A percentile compares a stretch with the other conserved stretches of the same genome.
Evolutionary conservation across 2,329 filamentous ascomycete species (phyloP).

Genomic region (Penicillium sp.): DNA sequence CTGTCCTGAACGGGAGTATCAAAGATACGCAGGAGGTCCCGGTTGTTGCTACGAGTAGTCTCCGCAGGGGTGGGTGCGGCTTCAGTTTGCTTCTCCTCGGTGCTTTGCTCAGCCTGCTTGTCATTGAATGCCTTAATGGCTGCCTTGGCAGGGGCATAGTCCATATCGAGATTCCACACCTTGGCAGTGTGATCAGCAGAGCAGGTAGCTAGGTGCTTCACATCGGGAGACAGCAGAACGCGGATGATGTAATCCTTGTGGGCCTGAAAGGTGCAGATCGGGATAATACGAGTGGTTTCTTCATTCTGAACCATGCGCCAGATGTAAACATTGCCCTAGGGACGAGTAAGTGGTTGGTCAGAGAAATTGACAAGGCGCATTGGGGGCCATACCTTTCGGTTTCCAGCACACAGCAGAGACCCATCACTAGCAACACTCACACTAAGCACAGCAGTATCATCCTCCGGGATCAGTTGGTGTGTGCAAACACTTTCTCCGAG

Average conservation of each 20-base stretch:
- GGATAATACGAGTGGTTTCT: constrained; percentile 76
- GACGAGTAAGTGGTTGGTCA: constrained; percentile 2
- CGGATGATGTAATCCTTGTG: constrained; percentile 92
- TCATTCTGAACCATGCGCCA: constrained; percentile 85
- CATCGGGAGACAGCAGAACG: constrained; percentile 84
- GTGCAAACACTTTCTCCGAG: constrained; percentile 94
- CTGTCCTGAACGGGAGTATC: constrained; percentile 21
- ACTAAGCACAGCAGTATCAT: constrained; percentile 87
- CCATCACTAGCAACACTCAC: constrained; percentile 96
- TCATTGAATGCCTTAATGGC: constrained; percentile 26
- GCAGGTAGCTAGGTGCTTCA: constrained; percentile 90
- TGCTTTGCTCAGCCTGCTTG: constrained; percentile 13
- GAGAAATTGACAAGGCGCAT: background rate
- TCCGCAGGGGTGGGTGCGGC: constrained; percentile 19
- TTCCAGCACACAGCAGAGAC: constrained; percentile 84
- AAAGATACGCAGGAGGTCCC: constrained; percentile 27
- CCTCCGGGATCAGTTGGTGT: constrained; percentile 92
- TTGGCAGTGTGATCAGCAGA: constrained; percentile 90
- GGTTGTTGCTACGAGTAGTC: constrained; percentile 14
- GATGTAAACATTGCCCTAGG: constrained; percentile 89
- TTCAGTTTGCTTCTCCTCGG: constrained; percentile 12
- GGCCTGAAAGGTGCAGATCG: constrained; percentile 81
- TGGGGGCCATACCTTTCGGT: constrained; percentile 64
- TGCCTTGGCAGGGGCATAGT: constrained; percentile 42
- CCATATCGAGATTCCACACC: constrained; percentile 90